phyloP scores from a whole-genome alignment of 78 protist species.

The Dictyostelium intermedium region DNA sequence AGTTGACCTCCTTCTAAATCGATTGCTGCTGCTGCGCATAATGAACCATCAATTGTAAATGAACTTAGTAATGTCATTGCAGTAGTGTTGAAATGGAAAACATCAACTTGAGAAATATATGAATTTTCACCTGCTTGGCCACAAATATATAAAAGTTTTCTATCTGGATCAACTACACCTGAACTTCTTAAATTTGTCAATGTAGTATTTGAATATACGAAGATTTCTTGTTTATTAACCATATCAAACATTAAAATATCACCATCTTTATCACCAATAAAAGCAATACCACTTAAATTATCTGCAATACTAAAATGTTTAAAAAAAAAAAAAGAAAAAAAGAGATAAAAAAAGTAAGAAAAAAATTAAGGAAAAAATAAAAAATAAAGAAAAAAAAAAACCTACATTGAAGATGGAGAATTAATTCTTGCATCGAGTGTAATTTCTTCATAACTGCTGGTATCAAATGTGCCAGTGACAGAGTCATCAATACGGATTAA shows the following conservation, averaged over 20 bases:
- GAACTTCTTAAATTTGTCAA: not conserved
- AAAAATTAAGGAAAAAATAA: not conserved
- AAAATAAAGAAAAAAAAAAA: not conserved
- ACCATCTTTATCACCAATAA: constrained; percentile 23
- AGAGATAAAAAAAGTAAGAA: not conserved
- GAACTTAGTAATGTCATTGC: not conserved
- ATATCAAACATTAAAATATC: not conserved
- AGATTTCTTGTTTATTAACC: not conserved
- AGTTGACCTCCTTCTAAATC: constrained; percentile 31
- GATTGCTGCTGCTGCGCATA: not conserved
- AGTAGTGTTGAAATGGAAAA: not conserved
- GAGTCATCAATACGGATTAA: not conserved
- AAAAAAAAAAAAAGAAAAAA: not conserved
- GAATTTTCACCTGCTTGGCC: not conserved
- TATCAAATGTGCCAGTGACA: not conserved
- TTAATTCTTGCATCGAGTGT: not conserved
- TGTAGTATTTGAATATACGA: not conserved
- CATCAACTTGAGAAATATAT: not conserved
- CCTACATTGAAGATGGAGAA: not conserved
- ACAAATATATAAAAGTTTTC: not conserved
- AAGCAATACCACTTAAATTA: not conserved
- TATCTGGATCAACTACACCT: not conserved
- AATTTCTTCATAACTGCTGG: not conserved
- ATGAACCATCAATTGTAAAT: not conserved
- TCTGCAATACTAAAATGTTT: not conserved